phyloP scores from a whole-genome alignment of 2,329 filamentous ascomycete genomes.

The Fusarium devonianum region DNA sequence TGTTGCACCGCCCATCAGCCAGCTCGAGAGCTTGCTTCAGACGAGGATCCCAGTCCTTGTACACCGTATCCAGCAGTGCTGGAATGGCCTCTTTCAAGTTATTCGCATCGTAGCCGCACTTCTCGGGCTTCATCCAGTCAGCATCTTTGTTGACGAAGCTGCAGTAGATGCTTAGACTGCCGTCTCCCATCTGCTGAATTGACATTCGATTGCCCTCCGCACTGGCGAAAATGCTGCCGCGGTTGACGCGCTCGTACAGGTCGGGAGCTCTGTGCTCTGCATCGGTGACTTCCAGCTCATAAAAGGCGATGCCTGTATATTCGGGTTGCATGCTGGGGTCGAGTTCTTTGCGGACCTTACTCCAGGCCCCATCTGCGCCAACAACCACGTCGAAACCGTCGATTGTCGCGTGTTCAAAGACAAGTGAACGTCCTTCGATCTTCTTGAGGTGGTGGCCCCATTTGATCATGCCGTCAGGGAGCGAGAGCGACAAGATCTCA shows the following conservation, averaged over 20 bases:
- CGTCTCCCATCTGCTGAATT: constrained; percentile 55
- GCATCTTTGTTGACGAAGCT: constrained; percentile 49
- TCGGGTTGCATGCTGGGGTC: constrained; percentile 49
- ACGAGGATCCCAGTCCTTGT: constrained; percentile 52
- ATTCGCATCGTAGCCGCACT: constrained; percentile 54
- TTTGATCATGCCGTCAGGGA: constrained; percentile 53
- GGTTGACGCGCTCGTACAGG: constrained; percentile 54
- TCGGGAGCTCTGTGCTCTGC: constrained; percentile 52
- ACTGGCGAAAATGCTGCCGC: constrained; percentile 55
- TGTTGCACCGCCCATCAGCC: constrained; percentile 49
- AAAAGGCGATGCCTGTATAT: constrained; percentile 55
- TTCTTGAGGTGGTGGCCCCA: constrained; percentile 55
- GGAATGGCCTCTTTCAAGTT: constrained; percentile 50
- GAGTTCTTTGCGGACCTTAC: constrained; percentile 46
- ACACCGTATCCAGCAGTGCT: constrained; percentile 46
- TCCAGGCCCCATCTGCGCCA: constrained; percentile 50
- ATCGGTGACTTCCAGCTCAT: constrained; percentile 53
- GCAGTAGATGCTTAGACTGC: constrained; percentile 52
- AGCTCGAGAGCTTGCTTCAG: constrained; percentile 53
- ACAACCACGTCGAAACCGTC: constrained; percentile 51
- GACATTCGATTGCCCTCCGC: constrained; percentile 51
- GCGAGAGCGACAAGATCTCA: constrained; percentile 53
- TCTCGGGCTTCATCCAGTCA: constrained; percentile 47
- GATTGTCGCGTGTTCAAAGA: constrained; percentile 48
- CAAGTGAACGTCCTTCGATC: constrained; percentile 47